A percentile compares a stretch with the other conserved stretches of the same genome.
phyloP scores from a whole-genome alignment of 257 asterid species.

The Asclepias syriaca region DNA sequence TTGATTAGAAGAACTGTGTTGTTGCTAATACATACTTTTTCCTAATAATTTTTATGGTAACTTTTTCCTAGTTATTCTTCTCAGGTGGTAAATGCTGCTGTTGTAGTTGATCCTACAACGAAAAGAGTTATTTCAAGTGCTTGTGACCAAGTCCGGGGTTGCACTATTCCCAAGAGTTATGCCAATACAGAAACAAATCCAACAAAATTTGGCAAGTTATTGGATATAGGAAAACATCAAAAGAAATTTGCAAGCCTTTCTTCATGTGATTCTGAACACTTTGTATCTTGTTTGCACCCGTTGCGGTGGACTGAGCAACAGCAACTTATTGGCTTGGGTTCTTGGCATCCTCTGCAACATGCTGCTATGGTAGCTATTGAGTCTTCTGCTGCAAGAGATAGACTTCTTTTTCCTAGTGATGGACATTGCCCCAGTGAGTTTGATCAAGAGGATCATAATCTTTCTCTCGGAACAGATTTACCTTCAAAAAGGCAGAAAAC shows the following conservation, averaged over 20 bases:
- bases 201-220: constrained; percentile 13
- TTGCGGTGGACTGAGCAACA: constrained; percentile 56
- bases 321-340: constrained; percentile 21
- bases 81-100: constrained; percentile 82
- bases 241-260: constrained; percentile 16
- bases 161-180: constrained; percentile 19
- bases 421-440: constrained; percentile 23
- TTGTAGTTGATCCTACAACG: constrained; percentile 84
- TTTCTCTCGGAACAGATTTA: constrained; percentile 30
- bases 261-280: constrained; percentile 17
- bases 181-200: constrained; percentile 22
- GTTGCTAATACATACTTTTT: background rate
- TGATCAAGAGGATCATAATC: constrained; percentile 29
- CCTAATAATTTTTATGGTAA: background rate
- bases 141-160: constrained; percentile 44
- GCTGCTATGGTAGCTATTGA: constrained; percentile 86
- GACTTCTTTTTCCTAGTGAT: constrained; percentile 44
- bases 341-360: constrained; percentile 80
- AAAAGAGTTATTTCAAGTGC: constrained; percentile 69
- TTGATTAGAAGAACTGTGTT: background rate
- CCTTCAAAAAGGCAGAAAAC: constrained; percentile 62
- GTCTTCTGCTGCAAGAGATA: constrained; percentile 72
- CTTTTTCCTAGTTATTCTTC: background rate
- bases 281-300: constrained; percentile 74
- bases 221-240: constrained; percentile 20